Evolutionary conservation across 2,329 filamentous ascomycete genomes (phyloP), one percentile per base, ranked within the genome.

Genomic region (Daldinia eschscholtzii): DNA sequence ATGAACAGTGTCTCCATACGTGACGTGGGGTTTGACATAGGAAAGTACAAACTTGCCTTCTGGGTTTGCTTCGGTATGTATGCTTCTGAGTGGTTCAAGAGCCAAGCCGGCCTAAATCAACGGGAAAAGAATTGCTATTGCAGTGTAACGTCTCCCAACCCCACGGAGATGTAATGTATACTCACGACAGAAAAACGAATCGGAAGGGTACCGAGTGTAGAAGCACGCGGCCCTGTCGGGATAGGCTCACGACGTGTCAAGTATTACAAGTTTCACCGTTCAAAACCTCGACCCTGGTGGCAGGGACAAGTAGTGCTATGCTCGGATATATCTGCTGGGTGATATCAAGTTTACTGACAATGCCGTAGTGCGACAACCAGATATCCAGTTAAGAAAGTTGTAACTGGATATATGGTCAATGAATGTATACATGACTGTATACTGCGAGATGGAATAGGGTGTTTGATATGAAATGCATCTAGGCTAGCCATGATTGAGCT

Each of bases 11-110:
- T 26, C 13, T 37, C 26, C 18, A 20, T 57, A 18, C 35, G 18
- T 28, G 26, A 52, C 18, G 20, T 57, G 35, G 44, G 26, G 33
- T 61, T 23, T 46, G 44, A 52, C 53, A 42, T 52, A 35, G 33
- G 35, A 57, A 61, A 44, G 26, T 13, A 50, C 41, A 68, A 60
- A 33, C 61, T 63, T 62, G 18, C 61, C 57, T 48, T 55, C 57
- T 30, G 20, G 58, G 33, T 67, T 58, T 42, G 39, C 20, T 41
- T 52, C 9, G 28, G 39, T 41, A 12, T 50, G n/a, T 46, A 12
- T 50, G n/a, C 41, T 46, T 35, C 44, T 39, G 39, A 35, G 41
- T 26, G 12, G n/a, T 15, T 26, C n/a, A 3, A 39, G 35, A 12
- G 35, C 46, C 23, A 62, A 67, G 13, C 26, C n/a, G 42, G 20